phyloP scores from a whole-genome alignment of 2,329 filamentous ascomycete genomes.

The Fonsecaea nubica region DNA sequence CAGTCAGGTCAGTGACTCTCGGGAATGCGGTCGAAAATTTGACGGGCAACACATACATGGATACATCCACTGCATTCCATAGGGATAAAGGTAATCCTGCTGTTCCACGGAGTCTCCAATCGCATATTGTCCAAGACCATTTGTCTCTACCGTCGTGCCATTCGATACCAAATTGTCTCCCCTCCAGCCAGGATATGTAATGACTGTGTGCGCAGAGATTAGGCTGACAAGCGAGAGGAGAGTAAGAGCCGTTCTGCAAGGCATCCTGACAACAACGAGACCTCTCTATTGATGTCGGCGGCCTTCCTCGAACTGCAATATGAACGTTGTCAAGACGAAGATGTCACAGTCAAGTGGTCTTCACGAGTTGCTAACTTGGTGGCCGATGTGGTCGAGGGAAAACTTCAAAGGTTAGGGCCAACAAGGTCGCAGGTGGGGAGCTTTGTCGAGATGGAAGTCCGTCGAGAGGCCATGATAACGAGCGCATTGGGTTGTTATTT shows the following conservation, averaged over 20 bases:
- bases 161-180: conserved; percentile 85
- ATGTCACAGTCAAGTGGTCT: conserved; percentile 32
- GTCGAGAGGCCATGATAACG: conserved; percentile 15
- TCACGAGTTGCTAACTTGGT: conserved; percentile 17
- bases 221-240: conserved; percentile 48
- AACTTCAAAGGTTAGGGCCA: conserved; percentile 22
- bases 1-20: conserved; percentile 12
- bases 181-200: conserved; percentile 85
- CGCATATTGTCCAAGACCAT: conserved; percentile 55
- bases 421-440: conserved; percentile 25
- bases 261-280: conserved; percentile 27
- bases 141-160: conserved; percentile 59
- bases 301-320: not conserved
- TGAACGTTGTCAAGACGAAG: conserved; percentile 17
- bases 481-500: conserved; percentile 18
- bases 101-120: conserved; percentile 34
- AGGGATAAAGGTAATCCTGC: conserved; percentile 68
- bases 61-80: conserved; percentile 94
- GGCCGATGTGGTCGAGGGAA: conserved; percentile 8
- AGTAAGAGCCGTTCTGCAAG: conserved; percentile 36
- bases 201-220: conserved; percentile 70
- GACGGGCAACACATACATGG: conserved; percentile 70
- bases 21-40: conserved; percentile 17
- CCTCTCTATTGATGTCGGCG: not conserved
- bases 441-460: conserved; percentile 22